Evolutionary conservation across 2,329 filamentous ascomycete genomes (phyloP).

Genomic region (Coniochaeta hoffmannii): DNA sequence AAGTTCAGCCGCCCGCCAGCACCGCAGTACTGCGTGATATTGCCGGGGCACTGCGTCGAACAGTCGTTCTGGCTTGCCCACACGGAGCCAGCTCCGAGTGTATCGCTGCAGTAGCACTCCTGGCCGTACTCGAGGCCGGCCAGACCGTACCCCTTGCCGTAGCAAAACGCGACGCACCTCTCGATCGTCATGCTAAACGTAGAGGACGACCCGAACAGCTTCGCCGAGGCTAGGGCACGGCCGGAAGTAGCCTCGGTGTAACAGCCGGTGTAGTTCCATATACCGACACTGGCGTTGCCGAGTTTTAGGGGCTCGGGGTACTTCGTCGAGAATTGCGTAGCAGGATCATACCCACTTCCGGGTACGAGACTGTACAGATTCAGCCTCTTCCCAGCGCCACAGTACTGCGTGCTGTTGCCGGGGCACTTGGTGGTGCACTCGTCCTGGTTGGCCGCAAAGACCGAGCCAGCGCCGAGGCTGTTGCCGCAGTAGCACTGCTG

Average conservation of each 20-base stretch:
- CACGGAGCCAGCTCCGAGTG: neutral
- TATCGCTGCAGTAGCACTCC: constrained; percentile 8
- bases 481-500: constrained; percentile 14
- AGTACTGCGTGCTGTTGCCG: constrained; percentile 19
- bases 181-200: constrained; percentile 5
- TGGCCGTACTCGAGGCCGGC: constrained; percentile 7
- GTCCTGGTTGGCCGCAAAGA: constrained; percentile 20
- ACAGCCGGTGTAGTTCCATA: constrained; percentile 5
- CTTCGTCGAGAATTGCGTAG: neutral
- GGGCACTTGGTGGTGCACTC: constrained; percentile 30
- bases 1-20: neutral
- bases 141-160: constrained; percentile 1
- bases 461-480: constrained; percentile 12
- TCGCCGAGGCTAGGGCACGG: neutral
- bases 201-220: constrained; percentile 1
- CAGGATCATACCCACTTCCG: neutral
- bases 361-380: constrained; percentile 8
- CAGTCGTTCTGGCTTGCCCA: neutral
- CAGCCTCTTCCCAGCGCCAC: constrained; percentile 8
- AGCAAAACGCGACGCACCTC: constrained; percentile 5
- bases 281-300: neutral
- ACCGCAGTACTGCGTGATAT: constrained; percentile 1
- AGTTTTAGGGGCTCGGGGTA: neutral
- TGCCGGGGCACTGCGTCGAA: neutral
- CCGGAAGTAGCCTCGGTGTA: constrained; percentile 5